Evolutionary conservation across 2,329 filamentous ascomycete genomes (phyloP), one percentile per base, ranked within the genome.

Genomic region (Gnomoniopsis smithogilvyi): DNA sequence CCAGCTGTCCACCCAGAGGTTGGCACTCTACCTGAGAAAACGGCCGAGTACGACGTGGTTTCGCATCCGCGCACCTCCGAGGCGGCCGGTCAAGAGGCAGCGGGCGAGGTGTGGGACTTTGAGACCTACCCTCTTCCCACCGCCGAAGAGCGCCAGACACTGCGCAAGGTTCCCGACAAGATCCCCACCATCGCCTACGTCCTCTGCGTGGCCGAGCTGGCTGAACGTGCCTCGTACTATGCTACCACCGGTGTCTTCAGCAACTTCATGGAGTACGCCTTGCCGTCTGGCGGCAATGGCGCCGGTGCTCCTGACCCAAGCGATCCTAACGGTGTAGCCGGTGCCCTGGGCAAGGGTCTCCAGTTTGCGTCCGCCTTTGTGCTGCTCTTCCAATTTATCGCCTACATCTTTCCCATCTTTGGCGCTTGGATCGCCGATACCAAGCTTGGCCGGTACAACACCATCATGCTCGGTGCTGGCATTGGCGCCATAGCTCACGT

Each of bases 381-480:
- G 1, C 72, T 81, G 26, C 70, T 76, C 36, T 80, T 76, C 68
- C 74, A 68, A 3, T 80, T 83, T 60, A 64, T 82, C 38, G 74
- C 79, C 12, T 83, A 81, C 63, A 65, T 78, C 15, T 66, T 80
- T 11, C 79, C 79, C 0, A 75, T 81, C 26, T 65, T 78, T 22
- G 82, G 82, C 63, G 83, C 79, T 12, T 84, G 78, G 65, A 67
- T 84, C 26, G 86, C 87, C 8, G 88, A 91, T 70, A 80, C 85
- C 61, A 85, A 85, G 66, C 78, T 84, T 58, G 88, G 88, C 46
- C 84, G 86, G 54, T 91, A 86, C 73, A 80, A 81, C 63, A 88
- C 88, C 1, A 90, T 91, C 64, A 74, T 85, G 61, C 63, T 61
- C 34, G 78, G 78, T 6, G 81, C 81, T 11, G 69, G 81, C 0